A percentile compares a stretch with the other conserved stretches of the same genome.
Evolutionary conservation across 108 stramenopile species (phyloP).

Genomic region (Mayamaea pseudoterrestris): DNA sequence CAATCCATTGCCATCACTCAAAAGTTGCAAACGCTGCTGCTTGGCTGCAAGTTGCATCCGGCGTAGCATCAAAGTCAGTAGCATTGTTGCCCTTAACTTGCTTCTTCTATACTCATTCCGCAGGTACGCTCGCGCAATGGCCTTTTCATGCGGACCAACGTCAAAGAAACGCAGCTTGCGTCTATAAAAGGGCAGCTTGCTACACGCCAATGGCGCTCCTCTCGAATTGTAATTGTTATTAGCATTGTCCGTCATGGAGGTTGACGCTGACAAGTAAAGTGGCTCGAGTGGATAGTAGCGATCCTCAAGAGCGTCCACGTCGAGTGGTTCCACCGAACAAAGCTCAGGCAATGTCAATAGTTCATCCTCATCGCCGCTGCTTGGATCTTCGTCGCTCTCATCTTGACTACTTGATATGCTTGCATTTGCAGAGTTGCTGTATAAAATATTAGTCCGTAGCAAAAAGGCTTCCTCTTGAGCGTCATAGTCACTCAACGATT

Average conservation of each 20-base stretch:
- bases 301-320: too few relatives aligned
- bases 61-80: too few relatives aligned
- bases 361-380: constrained; percentile 13
- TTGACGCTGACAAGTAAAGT: too few relatives aligned
- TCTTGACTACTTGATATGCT: constrained; percentile 48
- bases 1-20: constrained; percentile 4
- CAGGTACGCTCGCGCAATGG: constrained; percentile 42
- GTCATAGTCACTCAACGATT: constrained; percentile 19
- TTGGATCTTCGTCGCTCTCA: constrained; percentile 43
- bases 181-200: constrained; percentile 69
- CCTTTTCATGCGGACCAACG: constrained; percentile 40
- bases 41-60: too few relatives aligned
- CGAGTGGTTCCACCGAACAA: constrained; percentile 13
- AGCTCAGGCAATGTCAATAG: constrained; percentile 17
- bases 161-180: constrained; percentile 71
- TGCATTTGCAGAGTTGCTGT: constrained; percentile 28
- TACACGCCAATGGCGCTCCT: too few relatives aligned
- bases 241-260: constrained; percentile 7
- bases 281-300: too few relatives aligned
- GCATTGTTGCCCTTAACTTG: too few relatives aligned
- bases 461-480: constrained; percentile 33
- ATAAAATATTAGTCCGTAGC: constrained; percentile 17
- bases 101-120: constrained; percentile 15
- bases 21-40: too few relatives aligned
- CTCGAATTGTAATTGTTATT: constrained; percentile 4